A percentile compares a stretch with the other conserved stretches of the same genome.
phyloP scores from a whole-genome alignment of 2,329 filamentous ascomycete genomes.

The Phaeosphaeria sp. region DNA sequence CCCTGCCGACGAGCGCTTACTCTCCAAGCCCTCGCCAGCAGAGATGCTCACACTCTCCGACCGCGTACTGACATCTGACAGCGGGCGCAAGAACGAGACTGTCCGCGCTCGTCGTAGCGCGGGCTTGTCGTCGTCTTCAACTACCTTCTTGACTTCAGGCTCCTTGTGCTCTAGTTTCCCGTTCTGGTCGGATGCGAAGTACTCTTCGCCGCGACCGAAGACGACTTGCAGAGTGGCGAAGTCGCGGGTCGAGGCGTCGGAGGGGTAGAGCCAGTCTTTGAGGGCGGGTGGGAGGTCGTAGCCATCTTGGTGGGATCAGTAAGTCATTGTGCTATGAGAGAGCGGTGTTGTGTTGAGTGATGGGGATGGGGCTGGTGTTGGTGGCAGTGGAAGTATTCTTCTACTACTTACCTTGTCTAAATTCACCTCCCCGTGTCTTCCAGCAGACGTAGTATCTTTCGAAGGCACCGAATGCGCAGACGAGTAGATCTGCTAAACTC shows the following conservation, averaged over 20 bases:
- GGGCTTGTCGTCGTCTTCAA: constrained; percentile 27
- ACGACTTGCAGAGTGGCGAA: constrained; percentile 47
- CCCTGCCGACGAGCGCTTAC: constrained; percentile 25
- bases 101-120: constrained; percentile 36
- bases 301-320: constrained; percentile 24
- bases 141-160: constrained; percentile 30
- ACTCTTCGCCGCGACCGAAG: constrained; percentile 49
- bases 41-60: constrained; percentile 12
- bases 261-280: constrained; percentile 45
- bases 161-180: constrained; percentile 48
- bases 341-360: too few species aligned
- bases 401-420: constrained; percentile 46
- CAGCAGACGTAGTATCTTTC: constrained; percentile 51
- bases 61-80: constrained; percentile 27
- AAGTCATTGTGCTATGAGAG: too few species aligned
- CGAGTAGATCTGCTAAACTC: constrained; percentile 47
- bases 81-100: constrained; percentile 36
- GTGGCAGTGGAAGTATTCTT: background rate
- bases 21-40: constrained; percentile 11
- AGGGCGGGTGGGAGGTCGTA: constrained; percentile 44
- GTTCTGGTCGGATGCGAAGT: constrained; percentile 49
- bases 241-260: constrained; percentile 37
- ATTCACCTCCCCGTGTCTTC: constrained; percentile 45
- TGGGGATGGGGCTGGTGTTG: too few species aligned
- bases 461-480: constrained; percentile 50